A percentile compares a stretch with the other conserved stretches of the same genome.
These are phyloP conservation scores for Sporopachydermia lactativora DNA, from an alignment of 805 yeast genomes.

Conservation along the genomic window DNA sequence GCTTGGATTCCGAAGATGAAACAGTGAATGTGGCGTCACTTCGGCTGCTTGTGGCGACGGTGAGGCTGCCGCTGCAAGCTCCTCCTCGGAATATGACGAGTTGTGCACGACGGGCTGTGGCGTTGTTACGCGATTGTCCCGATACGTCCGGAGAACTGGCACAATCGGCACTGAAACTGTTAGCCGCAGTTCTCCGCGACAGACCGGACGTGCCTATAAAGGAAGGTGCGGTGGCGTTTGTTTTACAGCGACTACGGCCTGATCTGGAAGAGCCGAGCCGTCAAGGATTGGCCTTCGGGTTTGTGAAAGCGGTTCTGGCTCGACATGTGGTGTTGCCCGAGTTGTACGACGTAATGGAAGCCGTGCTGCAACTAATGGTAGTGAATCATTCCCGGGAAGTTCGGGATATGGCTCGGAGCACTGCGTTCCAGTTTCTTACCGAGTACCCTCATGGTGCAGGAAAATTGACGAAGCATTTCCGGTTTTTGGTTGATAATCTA, in stretches of 20 bases:
- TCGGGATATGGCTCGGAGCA: constrained; percentile 71
- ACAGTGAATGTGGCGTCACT: constrained; percentile 59
- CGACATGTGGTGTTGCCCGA: constrained; percentile 73
- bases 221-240: constrained; percentile 56
- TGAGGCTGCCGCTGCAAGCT: constrained; percentile 35
- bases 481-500: constrained; percentile 65
- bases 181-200: constrained; percentile 60
- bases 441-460: constrained; percentile 91
- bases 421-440: constrained; percentile 74
- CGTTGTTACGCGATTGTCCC: constrained; percentile 60
- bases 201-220: constrained; percentile 51
- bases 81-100: constrained; percentile 33
- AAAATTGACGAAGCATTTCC: constrained; percentile 68
- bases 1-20: constrained; percentile 57
- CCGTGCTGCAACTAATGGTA: constrained; percentile 71
- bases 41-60: constrained; percentile 42
- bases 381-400: constrained; percentile 76
- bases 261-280: constrained; percentile 83
- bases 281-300: constrained; percentile 80
- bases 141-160: constrained; percentile 65
- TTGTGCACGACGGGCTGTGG: constrained; percentile 46
- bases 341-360: constrained; percentile 77
- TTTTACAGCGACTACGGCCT: constrained; percentile 60
- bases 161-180: constrained; percentile 62
- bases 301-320: constrained; percentile 63